Percentiles rank a stretch among this genome's conserved stretches.
Evolutionary conservation across 257 asterid species (phyloP).

Genomic region (Haberlea rhodopensis): DNA sequence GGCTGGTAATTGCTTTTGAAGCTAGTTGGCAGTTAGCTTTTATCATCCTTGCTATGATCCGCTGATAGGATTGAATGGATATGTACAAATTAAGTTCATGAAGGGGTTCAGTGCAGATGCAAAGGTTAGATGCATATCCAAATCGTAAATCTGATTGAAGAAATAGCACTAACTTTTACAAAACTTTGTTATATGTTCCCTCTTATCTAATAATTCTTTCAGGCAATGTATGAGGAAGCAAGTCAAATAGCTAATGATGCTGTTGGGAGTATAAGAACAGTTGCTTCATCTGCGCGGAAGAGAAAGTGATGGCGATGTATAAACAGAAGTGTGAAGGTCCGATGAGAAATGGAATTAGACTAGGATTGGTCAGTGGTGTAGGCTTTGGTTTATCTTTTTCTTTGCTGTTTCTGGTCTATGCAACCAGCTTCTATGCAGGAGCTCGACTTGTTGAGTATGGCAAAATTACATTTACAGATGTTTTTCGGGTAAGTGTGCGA

Average conservation of each 20-base stretch:
- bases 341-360: slow-evolving; percentile 38
- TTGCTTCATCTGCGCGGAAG: slow-evolving; percentile 76
- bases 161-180: neutral
- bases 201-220: slow-evolving; percentile 17
- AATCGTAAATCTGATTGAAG: neutral
- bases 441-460: slow-evolving; percentile 58
- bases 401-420: slow-evolving; percentile 47
- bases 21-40: slow-evolving; percentile 59
- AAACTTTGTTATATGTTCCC: neutral
- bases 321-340: slow-evolving; percentile 56
- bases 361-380: slow-evolving; percentile 53
- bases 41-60: slow-evolving; percentile 40
- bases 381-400: slow-evolving; percentile 57
- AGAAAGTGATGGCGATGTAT: slow-evolving; percentile 48
- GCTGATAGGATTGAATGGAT: slow-evolving; percentile 32
- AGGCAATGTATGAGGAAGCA: slow-evolving; percentile 63
- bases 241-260: slow-evolving; percentile 73
- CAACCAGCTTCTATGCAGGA: slow-evolving; percentile 66
- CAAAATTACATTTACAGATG: slow-evolving; percentile 39
- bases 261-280: slow-evolving; percentile 61
- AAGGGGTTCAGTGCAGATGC: slow-evolving; percentile 38
- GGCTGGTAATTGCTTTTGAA: slow-evolving; percentile 45
- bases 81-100: slow-evolving; percentile 32
- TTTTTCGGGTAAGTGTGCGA: slow-evolving; percentile 52
- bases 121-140: slow-evolving; percentile 29